phyloP scores from a whole-genome alignment of 2,329 filamentous ascomycete genomes.

The Raffaelea arxii region DNA sequence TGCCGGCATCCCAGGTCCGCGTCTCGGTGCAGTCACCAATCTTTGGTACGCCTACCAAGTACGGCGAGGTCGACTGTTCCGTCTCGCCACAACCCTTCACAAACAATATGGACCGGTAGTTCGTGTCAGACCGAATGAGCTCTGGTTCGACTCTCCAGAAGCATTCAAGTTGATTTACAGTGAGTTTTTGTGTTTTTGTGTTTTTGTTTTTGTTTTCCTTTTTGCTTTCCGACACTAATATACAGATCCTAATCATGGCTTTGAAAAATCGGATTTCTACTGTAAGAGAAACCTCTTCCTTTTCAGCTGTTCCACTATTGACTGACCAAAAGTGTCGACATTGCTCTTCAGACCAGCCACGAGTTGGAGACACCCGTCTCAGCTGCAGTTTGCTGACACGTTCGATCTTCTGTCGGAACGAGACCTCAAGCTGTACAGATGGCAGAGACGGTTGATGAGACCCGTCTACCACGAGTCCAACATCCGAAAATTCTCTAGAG shows the following conservation, averaged over 20 bases:
- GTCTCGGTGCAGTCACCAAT: conserved; percentile 34
- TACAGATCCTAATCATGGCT: conserved; percentile 35
- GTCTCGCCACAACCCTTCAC: conserved; percentile 34
- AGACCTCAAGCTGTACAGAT: conserved; percentile 34
- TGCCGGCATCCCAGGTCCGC: conserved; percentile 35
- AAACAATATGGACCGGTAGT: conserved; percentile 37
- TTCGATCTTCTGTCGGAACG: conserved; percentile 42
- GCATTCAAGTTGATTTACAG: conserved; percentile 39
- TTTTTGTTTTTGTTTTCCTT: not conserved
- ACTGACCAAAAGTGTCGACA: conserved; percentile 30
- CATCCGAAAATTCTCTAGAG: conserved; percentile 29
- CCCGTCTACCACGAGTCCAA: conserved; percentile 35
- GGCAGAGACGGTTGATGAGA: conserved; percentile 39
- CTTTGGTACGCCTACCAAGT: conserved; percentile 38
- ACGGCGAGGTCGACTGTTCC: conserved; percentile 30
- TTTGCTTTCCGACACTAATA: not conserved
- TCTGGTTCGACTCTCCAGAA: conserved; percentile 40
- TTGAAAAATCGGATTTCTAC: conserved; percentile 44
- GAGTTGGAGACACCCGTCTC: conserved; percentile 26
- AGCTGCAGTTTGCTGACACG: conserved; percentile 27
- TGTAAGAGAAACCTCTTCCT: conserved; percentile 21
- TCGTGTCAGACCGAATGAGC: conserved; percentile 42
- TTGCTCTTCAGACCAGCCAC: conserved; percentile 31
- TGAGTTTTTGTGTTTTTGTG: conserved; percentile 14
- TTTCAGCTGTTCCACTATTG: not conserved